Evolutionary conservation across 257 asterid genomes (phyloP).

Genomic region (Hygrophila difformis): DNA sequence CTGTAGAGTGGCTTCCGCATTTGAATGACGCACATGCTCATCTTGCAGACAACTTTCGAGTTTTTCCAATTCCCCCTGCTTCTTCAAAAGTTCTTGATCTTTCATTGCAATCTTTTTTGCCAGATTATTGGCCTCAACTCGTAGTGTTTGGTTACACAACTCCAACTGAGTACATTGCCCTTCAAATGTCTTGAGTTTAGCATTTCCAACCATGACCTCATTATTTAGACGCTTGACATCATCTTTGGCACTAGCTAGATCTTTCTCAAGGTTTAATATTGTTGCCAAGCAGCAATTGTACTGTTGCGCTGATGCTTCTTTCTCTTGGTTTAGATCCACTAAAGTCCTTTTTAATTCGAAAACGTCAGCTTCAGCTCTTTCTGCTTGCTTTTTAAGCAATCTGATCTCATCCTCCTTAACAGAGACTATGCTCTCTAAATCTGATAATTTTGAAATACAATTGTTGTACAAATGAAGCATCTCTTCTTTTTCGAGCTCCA

Average conservation of each 20-base stretch:
- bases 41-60: slow-evolving; percentile 49
- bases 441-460: slow-evolving; percentile 44
- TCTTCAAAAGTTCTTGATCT: slow-evolving; percentile 63
- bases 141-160: slow-evolving; percentile 41
- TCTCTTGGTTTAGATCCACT: slow-evolving; percentile 46
- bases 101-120: slow-evolving; percentile 53
- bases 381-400: slow-evolving; percentile 49
- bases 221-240: slow-evolving; percentile 56
- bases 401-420: slow-evolving; percentile 38
- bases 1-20: slow-evolving; percentile 58
- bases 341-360: slow-evolving; percentile 42
- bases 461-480: slow-evolving; percentile 29
- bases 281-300: slow-evolving; percentile 71
- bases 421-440: slow-evolving; percentile 45
- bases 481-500: slow-evolving; percentile 51
- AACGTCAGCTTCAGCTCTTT: slow-evolving; percentile 60
- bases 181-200: slow-evolving; percentile 50
- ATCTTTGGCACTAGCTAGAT: slow-evolving; percentile 38
- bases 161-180: slow-evolving; percentile 41
- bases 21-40: slow-evolving; percentile 39
- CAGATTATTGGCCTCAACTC: slow-evolving; percentile 61
- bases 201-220: slow-evolving; percentile 36
- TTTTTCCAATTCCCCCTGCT: slow-evolving; percentile 68
- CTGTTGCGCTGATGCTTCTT: slow-evolving; percentile 46
- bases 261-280: slow-evolving; percentile 64